Evolutionary conservation across 306 rosid species (phyloP), one percentile per base, ranked within the genome.

Genomic region (Cucurbita ficifolia): DNA sequence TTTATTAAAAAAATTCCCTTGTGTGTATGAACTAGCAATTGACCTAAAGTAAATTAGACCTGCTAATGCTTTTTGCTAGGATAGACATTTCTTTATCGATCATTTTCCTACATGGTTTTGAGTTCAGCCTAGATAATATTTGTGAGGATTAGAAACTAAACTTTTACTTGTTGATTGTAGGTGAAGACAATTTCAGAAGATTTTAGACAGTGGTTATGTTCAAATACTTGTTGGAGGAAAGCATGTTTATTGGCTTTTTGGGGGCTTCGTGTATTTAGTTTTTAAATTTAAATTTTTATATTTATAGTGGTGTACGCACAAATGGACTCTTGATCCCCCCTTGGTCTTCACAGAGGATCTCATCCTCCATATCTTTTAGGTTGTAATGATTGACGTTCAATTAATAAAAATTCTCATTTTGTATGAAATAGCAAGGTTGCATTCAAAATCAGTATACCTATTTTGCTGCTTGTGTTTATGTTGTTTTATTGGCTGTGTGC

Each of bases 211-310:
- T 70, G 74, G 59, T 70, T 49, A 70, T 70, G 74, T 70, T 70
- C 74, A 49, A 70, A 50, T 49, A 49, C 74, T 70, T 70, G 59
- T 70, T 70, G 74, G 74, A 70, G 74, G 74, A 70, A 70, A 70
- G 59, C 74, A 70, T 70, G 74, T 70, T 70, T 70, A 70, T 14
- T 70, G 74, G 74, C 74, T 70, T 70, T 69, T 70, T 70, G 74
- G 58, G 74, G 59, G 58, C 24, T 70, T 69, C 7, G 9, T 70
- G 74, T 70, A 70, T 29, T 70, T 70, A 70, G 16, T 50, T 70
- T 50, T 48, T 16, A 70, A 69, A 69, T 43, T 43, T 42, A 62
- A 8, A 36, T 39, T 39, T 39, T 7, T 49, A 68, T 45, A 21
- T 46, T 45, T 68, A 29, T 46, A 29, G 38, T 69, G 53, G 59